Evolutionary conservation across 1,139 yeast genomes (phyloP), one percentile per base, ranked within the genome.

Genomic region (Pichia sp.): DNA sequence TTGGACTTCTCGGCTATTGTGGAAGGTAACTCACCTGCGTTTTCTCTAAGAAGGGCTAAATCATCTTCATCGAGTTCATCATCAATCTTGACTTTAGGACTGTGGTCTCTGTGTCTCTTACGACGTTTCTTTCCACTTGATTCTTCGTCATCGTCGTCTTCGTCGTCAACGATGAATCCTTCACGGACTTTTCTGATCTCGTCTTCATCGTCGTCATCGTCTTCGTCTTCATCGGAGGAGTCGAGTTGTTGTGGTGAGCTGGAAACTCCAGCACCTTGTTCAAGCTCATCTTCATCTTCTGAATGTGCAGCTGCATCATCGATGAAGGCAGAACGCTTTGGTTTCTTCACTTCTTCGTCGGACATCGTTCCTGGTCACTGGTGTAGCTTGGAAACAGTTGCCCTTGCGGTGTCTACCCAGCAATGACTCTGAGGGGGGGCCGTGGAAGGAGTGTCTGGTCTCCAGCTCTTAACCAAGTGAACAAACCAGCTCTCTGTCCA

Each of bases 11-110:
- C 71, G 3, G 56, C 52, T n/a, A 58, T 27, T 32, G 56, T 55
- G 2, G 70, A 51, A 6, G 69, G 63, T 20, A 73, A 70, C 31
- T 79, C 86, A 40, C 97, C 97, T 0, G 95, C 80, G 63, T 91
- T 91, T 66, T 93, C 98, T 77, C 90, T 76, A 53, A 93, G 73
- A 51, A 93, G 76, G 57, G 91, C 98, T 60, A 94, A 76, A 67
- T 93, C 99, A 66, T 93, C 99, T 63, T 93, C 97, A 62, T 94
- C 95, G 48, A 93, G 75, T 46, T 83, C 87, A 52, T 85, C 93
- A 42, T 76, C 79, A 20, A 66, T 69, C 19, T 70, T 77, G 24
- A 67, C 67, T 53, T 56, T 60, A 45, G 54, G 52, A 52, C 50
- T 57, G 43, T 55, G 60, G 47, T 53, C 64, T 67, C 70, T 71